A percentile compares a stretch with the other conserved stretches of the same genome.
phyloP scores from a whole-genome alignment of 2,329 filamentous ascomycete genomes.

The Byssoonygena ceratinophila region DNA sequence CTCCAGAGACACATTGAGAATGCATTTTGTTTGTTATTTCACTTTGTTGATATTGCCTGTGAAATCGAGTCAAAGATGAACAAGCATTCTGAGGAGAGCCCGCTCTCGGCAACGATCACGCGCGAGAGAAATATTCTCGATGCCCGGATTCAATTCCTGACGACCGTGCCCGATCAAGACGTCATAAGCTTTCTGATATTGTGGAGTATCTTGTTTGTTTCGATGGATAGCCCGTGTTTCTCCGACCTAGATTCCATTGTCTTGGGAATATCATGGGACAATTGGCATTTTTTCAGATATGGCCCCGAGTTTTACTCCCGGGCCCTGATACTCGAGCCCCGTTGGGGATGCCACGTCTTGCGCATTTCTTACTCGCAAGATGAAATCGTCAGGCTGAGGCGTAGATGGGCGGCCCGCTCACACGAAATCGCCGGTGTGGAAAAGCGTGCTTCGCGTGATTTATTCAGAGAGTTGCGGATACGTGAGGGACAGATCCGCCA shows the following conservation, averaged over 20 bases:
- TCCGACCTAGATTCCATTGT: background rate
- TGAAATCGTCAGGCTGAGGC: background rate
- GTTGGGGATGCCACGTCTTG: background rate
- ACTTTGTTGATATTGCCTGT: background rate
- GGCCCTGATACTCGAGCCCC: background rate
- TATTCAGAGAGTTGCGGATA: background rate
- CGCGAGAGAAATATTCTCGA: background rate
- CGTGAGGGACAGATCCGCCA: background rate
- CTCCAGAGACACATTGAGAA: background rate
- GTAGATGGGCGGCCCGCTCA: background rate
- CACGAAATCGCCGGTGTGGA: background rate
- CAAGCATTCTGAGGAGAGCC: background rate
- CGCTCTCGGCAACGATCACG: too few relatives aligned
- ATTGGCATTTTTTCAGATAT: background rate
- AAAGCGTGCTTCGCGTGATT: background rate
- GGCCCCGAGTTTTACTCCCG: background rate
- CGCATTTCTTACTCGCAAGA: background rate
- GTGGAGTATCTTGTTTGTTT: background rate
- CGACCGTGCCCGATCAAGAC: background rate
- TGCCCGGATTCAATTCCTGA: background rate
- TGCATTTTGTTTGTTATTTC: background rate
- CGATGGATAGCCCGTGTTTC: background rate
- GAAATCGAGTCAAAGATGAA: background rate
- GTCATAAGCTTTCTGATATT: background rate
- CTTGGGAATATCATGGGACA: background rate